These are phyloP conservation scores for Colletotrichum ledebouriae DNA, from an alignment of 2,329 filamentous ascomycete genomes.

Conservation along the genomic window DNA sequence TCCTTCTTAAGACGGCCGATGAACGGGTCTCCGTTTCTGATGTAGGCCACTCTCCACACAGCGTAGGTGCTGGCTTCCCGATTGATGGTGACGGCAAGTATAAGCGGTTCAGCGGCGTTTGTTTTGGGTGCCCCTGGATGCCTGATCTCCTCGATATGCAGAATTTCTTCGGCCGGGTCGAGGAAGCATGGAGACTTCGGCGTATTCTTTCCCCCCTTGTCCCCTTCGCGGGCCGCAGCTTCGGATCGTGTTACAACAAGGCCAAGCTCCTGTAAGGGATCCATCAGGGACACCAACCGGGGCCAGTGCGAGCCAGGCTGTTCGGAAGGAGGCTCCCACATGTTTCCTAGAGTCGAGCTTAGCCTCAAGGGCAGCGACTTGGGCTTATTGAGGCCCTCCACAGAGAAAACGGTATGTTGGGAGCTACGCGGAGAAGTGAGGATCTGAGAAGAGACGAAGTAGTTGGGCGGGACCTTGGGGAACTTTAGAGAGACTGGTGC, in stretches of 20 bases:
- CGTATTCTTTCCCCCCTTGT: slow-evolving; percentile 52
- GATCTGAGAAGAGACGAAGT: slow-evolving; percentile 80
- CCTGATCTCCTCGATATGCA: slow-evolving; percentile 81
- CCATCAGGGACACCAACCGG: slow-evolving; percentile 84
- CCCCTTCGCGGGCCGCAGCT: slow-evolving; percentile 51
- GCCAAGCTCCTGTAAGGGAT: slow-evolving; percentile 88
- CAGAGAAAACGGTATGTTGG: slow-evolving; percentile 67
- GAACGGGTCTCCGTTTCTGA: slow-evolving; percentile 74
- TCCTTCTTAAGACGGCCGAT: slow-evolving; percentile 61
- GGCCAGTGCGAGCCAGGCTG: slow-evolving; percentile 74
- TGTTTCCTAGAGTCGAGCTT: slow-evolving; percentile 67
- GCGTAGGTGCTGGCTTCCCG: slow-evolving; percentile 81
- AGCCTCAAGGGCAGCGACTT: slow-evolving; percentile 67
- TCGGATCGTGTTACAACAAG: slow-evolving; percentile 77
- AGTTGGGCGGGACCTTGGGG: slow-evolving; percentile 80
- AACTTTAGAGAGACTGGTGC: slow-evolving; percentile 68
- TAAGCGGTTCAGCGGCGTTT: slow-evolving; percentile 64
- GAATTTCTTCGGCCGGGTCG: slow-evolving; percentile 82
- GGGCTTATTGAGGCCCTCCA: slow-evolving; percentile 67
- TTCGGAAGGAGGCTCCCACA: slow-evolving; percentile 68
- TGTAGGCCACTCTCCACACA: slow-evolving; percentile 86
- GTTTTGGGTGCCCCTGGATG: slow-evolving; percentile 60
- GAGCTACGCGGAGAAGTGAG: slow-evolving; percentile 63
- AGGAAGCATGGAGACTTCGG: slow-evolving; percentile 68
- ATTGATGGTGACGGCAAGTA: slow-evolving; percentile 86